Base-by-base conservation (phyloP, 2,329 filamentous ascomycete species). In the Chrysoporthe deuterocubensis region DNA sequence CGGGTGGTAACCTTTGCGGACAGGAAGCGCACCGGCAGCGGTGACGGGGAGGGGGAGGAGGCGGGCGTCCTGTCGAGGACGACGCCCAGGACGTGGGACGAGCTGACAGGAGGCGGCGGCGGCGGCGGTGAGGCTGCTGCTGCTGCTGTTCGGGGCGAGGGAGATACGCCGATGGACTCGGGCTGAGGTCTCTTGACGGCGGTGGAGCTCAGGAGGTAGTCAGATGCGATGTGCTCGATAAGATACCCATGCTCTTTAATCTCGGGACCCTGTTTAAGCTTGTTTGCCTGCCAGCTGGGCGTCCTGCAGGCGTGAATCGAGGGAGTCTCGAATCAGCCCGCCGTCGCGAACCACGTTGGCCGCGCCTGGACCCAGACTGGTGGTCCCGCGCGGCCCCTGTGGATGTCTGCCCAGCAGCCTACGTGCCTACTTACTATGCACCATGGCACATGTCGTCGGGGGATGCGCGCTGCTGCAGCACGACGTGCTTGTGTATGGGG, bases 81-180 rank as follows among this genome's bases (percentile, higher is more conserved):
- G 1, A 81, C 79, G 9, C 79, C 78, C 6, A 68, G 64, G 4
- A 73, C 71, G 40, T 81, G 79, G 79, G 73, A 75, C 6, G 78
- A 79, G 18, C 66, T 80, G 18, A 63, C 69, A 2, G 71, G 63
- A 6, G 62, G 11, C 40, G 13, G 18, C 37, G 40, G 46, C 1
- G 32, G 40, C 34, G 52, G 18, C 40, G 62, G 52, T 37, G 40
- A 64, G 50, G 11, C 72, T 6, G 73, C 70, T 18, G 72, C 70
- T 18, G 72, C 71, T 70, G 1, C 67, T 14, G 65, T 66, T 34
- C 67, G 69, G 4, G 68, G 68, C 5, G 71, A 70, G 2, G 69
- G 70, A 26, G 71, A 62, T 11, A 71, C 71, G 34, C 68, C 65
- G 4, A 73, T 75, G 8, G 72, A 74, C 2, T 72, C 71, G 57